These are phyloP conservation scores for Gomphus bonarii DNA, from an alignment of 1,284 basidiomycete species.

Conservation along the genomic window DNA sequence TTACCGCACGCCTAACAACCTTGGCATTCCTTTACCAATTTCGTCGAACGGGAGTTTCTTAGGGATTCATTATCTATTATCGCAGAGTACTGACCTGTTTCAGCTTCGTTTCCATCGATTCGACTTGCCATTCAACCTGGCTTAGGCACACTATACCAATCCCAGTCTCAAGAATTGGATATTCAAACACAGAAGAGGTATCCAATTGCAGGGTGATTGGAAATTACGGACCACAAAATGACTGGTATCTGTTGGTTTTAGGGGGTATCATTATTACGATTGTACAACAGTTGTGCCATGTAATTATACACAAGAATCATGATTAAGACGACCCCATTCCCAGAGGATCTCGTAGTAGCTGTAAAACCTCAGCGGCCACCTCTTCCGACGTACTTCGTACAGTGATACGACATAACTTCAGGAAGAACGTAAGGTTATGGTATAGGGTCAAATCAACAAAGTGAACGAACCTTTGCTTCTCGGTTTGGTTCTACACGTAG, in stretches of 20 bases:
- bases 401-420: conserved; percentile 84
- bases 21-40: background rate
- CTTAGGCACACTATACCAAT: background rate
- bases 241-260: background rate
- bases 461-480: conserved; percentile 71
- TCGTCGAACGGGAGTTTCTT: background rate
- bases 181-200: conserved; percentile 1
- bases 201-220: background rate
- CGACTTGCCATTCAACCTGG: background rate
- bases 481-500: conserved; percentile 90
- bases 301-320: conserved; percentile 17
- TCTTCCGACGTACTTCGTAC: conserved; percentile 92
- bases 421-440: background rate
- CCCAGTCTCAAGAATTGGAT: conserved; percentile 6
- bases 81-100: background rate
- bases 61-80: background rate
- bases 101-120: background rate
- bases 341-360: conserved; percentile 50
- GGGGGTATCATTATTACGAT: conserved; percentile 7
- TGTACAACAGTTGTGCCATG: conserved; percentile 22
- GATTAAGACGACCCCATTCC: conserved; percentile 7
- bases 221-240: background rate
- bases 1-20: background rate
- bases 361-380: conserved; percentile 76
- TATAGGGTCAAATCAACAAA: background rate